A percentile compares a stretch with the other conserved stretches of the same genome.
These are phyloP conservation scores for Pugionium cornutum DNA, from an alignment of 345 rosid species.

Conservation along the genomic window DNA sequence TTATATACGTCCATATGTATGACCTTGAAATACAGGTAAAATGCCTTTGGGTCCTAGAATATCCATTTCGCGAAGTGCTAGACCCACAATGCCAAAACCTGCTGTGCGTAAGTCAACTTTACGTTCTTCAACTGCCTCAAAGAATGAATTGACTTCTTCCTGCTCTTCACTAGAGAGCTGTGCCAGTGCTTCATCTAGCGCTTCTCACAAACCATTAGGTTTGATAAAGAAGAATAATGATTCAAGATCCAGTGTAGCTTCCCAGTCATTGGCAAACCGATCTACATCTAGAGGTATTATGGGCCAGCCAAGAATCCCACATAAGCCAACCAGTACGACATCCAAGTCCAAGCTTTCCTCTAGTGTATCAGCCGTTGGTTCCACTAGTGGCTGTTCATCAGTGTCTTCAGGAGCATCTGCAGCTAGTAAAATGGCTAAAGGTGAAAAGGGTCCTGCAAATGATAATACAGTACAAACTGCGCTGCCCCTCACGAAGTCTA, in stretches of 20 bases:
- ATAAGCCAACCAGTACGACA: slow-evolving; percentile 47
- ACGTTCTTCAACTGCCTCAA: slow-evolving; percentile 49
- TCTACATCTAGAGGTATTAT: slow-evolving; percentile 46
- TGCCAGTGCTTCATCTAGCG: slow-evolving; percentile 65
- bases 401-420: slow-evolving; percentile 63
- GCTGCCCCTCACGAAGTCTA: slow-evolving; percentile 41
- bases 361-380: slow-evolving; percentile 64
- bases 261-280: slow-evolving; percentile 42
- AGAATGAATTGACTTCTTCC: slow-evolving; percentile 58
- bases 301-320: slow-evolving; percentile 46
- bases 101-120: slow-evolving; percentile 45
- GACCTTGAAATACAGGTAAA: slow-evolving; percentile 51
- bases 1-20: not conserved
- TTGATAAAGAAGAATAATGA: slow-evolving; percentile 44
- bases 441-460: slow-evolving; percentile 23
- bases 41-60: slow-evolving; percentile 42
- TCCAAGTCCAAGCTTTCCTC: slow-evolving; percentile 54
- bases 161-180: slow-evolving; percentile 72
- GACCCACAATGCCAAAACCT: slow-evolving; percentile 63
- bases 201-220: slow-evolving; percentile 46
- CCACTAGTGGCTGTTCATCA: slow-evolving; percentile 73
- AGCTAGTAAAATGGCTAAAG: slow-evolving; percentile 23
- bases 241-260: slow-evolving; percentile 42
- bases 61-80: slow-evolving; percentile 38
- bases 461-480: slow-evolving; percentile 27